Base-by-base conservation (phyloP, 495 filamentous ascomycete species). In the Trichoderma orchidacearum region DNA sequence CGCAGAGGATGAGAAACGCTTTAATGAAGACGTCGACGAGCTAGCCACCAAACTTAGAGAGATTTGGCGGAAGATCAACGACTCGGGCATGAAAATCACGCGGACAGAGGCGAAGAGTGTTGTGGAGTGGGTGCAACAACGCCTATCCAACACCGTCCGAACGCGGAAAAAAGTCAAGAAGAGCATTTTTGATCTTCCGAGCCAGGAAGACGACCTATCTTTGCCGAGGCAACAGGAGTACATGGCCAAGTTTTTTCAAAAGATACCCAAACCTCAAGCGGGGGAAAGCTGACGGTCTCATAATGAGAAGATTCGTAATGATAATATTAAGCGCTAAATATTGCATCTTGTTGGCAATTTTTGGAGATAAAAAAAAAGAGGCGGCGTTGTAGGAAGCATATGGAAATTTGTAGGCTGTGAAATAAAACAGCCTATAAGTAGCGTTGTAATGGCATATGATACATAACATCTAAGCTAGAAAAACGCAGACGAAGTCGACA, bases 101-200 rank as follows among this genome's bases (percentile, higher is more conserved):
- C 77, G 86, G 18, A 83, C 87, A 48, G 78, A 90, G 54, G 83
- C 85, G 0, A 92, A 93, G 65, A 78, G 80, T 45, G 76, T 75
- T 23, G 71, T 95, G 5, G 85, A 93, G 62, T 71, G 81, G 3
- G 65, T 96, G 9, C 75, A 85, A 55, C 82, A 87, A 52, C 77
- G 89, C 52, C 74, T 95, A 48, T 62, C 82, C 34, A 84, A 85
- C 63, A 80, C 80, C 0, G 80, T 95, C 9, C 72, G 90, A 35
- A 85, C 85, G 9, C 80, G 79, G 63, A 79, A 79, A 30, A 80
- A 71, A 53, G 75, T 78, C 4, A 86, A 76, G 64, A 74, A 71
- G 31, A 73, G 68, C 11, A 64, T 83, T 6, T 90, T 89, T 66
- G 72, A 73, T 15, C 34, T 59, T 13, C 36, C 58, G 13, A 30